These are phyloP conservation scores for Fragaria iinumae DNA, from an alignment of 306 rosid species.

Conservation along the genomic window DNA sequence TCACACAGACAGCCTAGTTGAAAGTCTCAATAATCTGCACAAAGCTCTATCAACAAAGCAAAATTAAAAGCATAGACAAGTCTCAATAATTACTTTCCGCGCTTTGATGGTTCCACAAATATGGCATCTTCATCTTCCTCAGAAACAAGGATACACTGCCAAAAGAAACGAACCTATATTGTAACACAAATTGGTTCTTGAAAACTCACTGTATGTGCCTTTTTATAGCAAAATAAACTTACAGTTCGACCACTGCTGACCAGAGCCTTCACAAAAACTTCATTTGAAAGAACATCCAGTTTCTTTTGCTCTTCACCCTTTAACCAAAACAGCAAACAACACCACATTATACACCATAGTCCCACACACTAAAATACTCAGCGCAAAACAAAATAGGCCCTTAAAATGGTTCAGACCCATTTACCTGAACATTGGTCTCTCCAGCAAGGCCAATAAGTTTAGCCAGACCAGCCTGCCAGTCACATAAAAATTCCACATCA, in stretches of 20 bases:
- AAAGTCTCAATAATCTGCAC: neutral
- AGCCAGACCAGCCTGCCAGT: constrained; percentile 88
- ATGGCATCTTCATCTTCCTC: constrained; percentile 95
- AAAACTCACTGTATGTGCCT: neutral
- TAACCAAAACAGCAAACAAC: constrained; percentile 21
- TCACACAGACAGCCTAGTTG: neutral
- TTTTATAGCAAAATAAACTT: constrained; percentile 12
- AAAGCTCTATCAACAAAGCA: neutral
- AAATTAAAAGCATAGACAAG: neutral
- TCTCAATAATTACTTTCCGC: constrained; percentile 41
- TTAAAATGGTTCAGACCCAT: neutral
- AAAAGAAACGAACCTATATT: constrained; percentile 21
- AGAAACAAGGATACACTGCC: constrained; percentile 85
- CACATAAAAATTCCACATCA: neutral
- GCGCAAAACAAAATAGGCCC: neutral
- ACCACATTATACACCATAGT: neutral
- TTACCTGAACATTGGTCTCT: constrained; percentile 94
- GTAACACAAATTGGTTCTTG: constrained; percentile 21
- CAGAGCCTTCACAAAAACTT: constrained; percentile 90
- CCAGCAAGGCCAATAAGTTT: constrained; percentile 99
- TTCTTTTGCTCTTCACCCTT: constrained; percentile 99
- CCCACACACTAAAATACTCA: constrained; percentile 1
- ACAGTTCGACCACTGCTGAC: constrained; percentile 94
- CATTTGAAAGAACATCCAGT: constrained; percentile 92
- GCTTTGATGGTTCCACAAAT: constrained; percentile 63